A percentile compares a stretch with the other conserved stretches of the same genome.
Evolutionary conservation across 345 rosid genomes (phyloP).

Genomic region (Passiflora organensis): DNA sequence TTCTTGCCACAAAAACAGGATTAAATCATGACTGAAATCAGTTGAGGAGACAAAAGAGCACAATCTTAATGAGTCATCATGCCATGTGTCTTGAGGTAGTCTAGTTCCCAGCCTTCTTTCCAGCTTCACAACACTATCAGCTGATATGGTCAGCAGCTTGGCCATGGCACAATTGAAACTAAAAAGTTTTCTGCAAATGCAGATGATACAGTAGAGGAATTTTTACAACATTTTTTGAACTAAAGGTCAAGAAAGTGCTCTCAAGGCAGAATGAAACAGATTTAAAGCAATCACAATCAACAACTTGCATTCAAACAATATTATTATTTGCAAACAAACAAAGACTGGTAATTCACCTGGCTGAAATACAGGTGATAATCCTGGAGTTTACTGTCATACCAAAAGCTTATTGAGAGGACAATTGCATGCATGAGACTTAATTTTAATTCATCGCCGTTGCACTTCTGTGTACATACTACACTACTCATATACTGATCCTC

Average conservation of each 20-base stretch:
- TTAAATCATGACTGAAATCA: too few relatives aligned
- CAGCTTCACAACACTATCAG: too few relatives aligned
- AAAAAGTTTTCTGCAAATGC: too few relatives aligned
- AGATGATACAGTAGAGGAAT: too few relatives aligned
- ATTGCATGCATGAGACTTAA: conserved; percentile 52
- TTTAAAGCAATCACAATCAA: background rate
- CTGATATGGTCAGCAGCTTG: too few relatives aligned
- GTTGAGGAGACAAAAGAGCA: too few relatives aligned
- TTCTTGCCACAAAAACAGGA: too few relatives aligned
- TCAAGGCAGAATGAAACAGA: background rate
- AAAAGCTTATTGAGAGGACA: conserved; percentile 53
- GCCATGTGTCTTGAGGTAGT: too few relatives aligned
- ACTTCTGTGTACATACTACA: conserved; percentile 51
- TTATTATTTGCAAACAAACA: background rate
- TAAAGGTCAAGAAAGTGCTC: background rate
- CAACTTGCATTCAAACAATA: too few relatives aligned
- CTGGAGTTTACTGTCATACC: conserved; percentile 69
- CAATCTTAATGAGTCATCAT: too few relatives aligned
- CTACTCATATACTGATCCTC: conserved; percentile 53
- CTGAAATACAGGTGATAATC: conserved; percentile 84
- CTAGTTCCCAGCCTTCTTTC: too few relatives aligned
- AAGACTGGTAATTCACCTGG: conserved; percentile 49
- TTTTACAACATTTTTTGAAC: background rate
- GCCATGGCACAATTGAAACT: too few relatives aligned
- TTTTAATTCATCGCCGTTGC: conserved; percentile 32